Base-by-base conservation (phyloP, 2,329 filamentous ascomycete species). In the Pseudofabraea citricarpa region DNA sequence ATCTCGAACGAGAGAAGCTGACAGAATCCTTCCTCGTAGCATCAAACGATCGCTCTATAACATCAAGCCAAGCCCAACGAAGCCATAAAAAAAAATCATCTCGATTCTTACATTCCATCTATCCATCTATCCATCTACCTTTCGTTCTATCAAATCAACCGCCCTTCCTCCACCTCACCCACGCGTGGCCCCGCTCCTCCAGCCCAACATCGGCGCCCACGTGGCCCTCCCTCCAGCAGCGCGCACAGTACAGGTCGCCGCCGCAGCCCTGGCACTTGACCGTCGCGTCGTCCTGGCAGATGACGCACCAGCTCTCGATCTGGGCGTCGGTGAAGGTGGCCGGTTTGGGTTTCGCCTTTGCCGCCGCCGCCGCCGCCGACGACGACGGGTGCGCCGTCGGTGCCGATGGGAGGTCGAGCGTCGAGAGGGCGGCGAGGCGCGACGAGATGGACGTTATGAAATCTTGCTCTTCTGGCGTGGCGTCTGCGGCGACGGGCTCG, bases 191-290 rank as follows among this genome's bases (percentile, higher is more conserved):
- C 45, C 75, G 70, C 61, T 90, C 85, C 46, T 90, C 87, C 37
- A 77, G 82, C 1, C 79, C 81, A 0, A 85, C 87, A 35, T 72
- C 70, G 1, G 81, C 79, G 0, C 85, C 83, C 24, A 79, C 68
- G 56, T 94, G 89, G 62, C 89, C 88, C 57, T 91, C 87, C 46
- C 73, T 75, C 88, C 88, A 95, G 68, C 89, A 94, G 13, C 76
- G 69, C 18, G 73, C 70, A 61, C 89, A 95, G 60, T 91, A 94
- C 31, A 88, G 69, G 51, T 90, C 76, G 2, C 68, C 70, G 26
- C 81, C 79, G 55, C 89, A 95, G 3, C 83, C 87, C 0, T 81
- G 59, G 59, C 89, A 95, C 45, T 74, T 73, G 21, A 93, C 66
- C 3, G 79, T 81, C 0, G 84, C 87, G 57, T 93, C 85, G 46